A percentile compares a stretch with the other conserved stretches of the same genome.
Conservation (phyloP, 2,329 filamentous ascomycete genomes). For the Stachybotrys elegans region DNA sequence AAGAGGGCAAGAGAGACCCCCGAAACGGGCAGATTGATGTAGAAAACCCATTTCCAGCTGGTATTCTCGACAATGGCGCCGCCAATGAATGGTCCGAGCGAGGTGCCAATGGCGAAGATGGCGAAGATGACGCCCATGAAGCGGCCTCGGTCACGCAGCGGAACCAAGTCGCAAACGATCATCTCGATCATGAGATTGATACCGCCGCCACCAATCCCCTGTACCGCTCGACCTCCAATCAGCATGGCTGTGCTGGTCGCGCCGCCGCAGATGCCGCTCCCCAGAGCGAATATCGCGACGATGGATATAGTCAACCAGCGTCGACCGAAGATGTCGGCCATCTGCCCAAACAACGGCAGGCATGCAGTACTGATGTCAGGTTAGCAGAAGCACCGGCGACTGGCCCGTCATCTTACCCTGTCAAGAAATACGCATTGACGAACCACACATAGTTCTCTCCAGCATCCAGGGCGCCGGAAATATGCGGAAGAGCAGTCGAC, state of each 20-base stretch:
- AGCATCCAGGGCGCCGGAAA: slow-evolving; percentile 15
- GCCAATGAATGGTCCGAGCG: background rate
- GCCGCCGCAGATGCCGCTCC: background rate
- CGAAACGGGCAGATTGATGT: background rate
- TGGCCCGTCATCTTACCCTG: no score
- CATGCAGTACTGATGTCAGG: background rate
- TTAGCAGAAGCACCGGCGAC: background rate
- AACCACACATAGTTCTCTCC: slow-evolving; percentile 23
- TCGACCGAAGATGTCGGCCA: background rate
- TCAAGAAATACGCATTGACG: slow-evolving; percentile 20
- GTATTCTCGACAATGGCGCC: background rate
- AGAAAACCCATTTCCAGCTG: slow-evolving; percentile 1
- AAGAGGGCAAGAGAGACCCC: background rate
- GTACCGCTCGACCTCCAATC: background rate
- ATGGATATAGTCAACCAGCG: background rate
- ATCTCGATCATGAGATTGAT: background rate
- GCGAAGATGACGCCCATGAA: background rate
- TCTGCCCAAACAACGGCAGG: background rate
- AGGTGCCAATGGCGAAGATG: background rate
- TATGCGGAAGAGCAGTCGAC: slow-evolving; percentile 19
- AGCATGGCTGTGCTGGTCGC: background rate
- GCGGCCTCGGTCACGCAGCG: background rate
- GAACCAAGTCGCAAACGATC: background rate
- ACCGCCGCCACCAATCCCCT: background rate
- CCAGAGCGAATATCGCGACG: background rate